A percentile compares a stretch with the other conserved stretches of the same genome.
phyloP scores from a whole-genome alignment of 2,329 filamentous ascomycete species.

The Mycocentrospora acerina region DNA sequence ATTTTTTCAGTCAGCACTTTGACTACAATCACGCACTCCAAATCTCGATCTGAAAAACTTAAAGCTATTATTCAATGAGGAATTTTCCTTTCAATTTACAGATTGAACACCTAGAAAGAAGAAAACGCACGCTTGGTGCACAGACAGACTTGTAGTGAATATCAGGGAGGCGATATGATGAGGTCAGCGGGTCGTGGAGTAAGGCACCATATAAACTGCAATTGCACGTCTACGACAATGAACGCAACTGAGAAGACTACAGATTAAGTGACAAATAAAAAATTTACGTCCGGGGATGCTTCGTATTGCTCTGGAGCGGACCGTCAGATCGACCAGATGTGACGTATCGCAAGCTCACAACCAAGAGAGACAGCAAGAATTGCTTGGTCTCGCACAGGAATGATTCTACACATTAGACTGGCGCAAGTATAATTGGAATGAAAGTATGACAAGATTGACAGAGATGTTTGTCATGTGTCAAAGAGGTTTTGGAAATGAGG shows the following conservation, averaged over 20 bases:
- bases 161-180: too few relatives aligned
- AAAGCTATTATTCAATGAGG: too few relatives aligned
- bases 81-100: too few relatives aligned
- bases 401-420: slow-evolving; percentile 1
- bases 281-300: slow-evolving; percentile 14
- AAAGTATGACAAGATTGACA: background rate
- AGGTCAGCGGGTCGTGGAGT: too few relatives aligned
- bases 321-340: background rate
- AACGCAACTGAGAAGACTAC: slow-evolving; percentile 12
- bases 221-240: slow-evolving; percentile 6
- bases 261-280: slow-evolving; percentile 5
- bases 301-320: slow-evolving; percentile 7
- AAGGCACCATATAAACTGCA: slow-evolving; percentile 10
- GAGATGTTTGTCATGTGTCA: slow-evolving; percentile 12
- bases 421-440: background rate
- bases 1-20: too few relatives aligned
- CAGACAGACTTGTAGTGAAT: too few relatives aligned
- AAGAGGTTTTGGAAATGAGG: background rate
- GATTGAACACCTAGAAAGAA: too few relatives aligned
- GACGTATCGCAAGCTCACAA: slow-evolving; percentile 10
- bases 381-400: slow-evolving; percentile 2
- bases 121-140: too few relatives aligned
- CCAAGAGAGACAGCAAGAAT: slow-evolving; percentile 1
- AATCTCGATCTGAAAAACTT: too few relatives aligned
- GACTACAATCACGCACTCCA: too few relatives aligned